Evolutionary conservation across 2,329 filamentous ascomycete genomes (phyloP), one percentile per base, ranked within the genome.

Genomic region (Tolypocladium endophyticum): DNA sequence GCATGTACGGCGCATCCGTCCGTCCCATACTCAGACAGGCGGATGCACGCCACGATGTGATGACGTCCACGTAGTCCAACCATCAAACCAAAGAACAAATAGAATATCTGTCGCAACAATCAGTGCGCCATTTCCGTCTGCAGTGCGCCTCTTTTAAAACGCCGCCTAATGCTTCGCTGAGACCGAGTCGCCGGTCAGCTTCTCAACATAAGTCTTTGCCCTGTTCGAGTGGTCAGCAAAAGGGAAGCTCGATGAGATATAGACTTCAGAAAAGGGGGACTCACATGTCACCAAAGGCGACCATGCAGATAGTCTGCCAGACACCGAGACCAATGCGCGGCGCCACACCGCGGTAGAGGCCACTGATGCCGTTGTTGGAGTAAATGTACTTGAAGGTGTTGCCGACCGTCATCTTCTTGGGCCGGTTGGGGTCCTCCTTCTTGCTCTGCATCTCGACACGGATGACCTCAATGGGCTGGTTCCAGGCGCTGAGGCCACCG

Each of bases 231-330:
- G 33, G 66, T 71, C 64, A 74, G 71, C 45, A 65, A 56, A 36
- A 14, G 53, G 50, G 50, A 30, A 55, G 56, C 39, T 64, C 62
- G 63, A 45, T 58, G 57, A 57, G 50, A n/a, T 8, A 12, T n/a
- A 53, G 43, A 55, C 20, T 12, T 16, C 12, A 55, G 14, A 14
- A 20, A 16, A 52, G 52, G 18, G 14, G 41, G n/a, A 39, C 91
- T 81, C 79, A 95, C 92, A 96, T 92, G 79, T 97, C 94, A 78
- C 94, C 94, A 76, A 97, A 83, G 71, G 93, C 94, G 78, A 99
- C 94, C 94, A 99, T 99, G 84, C 94, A 99, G 72, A 99, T 89
- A 63, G 94, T 99, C 84, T 99, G 94, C 94, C 94, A 99, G 79
- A 99, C 85, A 73, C 94, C 88, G 65, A 99, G 87, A 68, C 92